Conservation (phyloP, 768 basidiomycete genomes). For the Naematelia encephala region DNA sequence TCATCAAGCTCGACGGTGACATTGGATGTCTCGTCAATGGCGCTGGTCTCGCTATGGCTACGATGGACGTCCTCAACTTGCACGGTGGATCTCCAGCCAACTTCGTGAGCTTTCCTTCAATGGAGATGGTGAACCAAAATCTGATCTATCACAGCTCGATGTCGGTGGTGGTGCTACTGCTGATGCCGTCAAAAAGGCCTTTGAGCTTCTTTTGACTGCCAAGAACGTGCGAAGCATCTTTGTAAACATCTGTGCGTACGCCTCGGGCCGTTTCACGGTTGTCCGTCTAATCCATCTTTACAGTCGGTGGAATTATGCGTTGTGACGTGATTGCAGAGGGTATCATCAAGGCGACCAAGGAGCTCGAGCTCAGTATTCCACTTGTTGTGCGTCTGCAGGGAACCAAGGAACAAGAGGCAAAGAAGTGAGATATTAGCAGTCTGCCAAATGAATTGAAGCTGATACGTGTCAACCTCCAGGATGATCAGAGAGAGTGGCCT, state of each 20-base stretch:
- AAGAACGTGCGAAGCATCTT: conserved; percentile 96
- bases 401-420: conserved; percentile 93
- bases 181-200: conserved; percentile 99
- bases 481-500: conserved; percentile 90
- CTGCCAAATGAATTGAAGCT: conserved; percentile 28
- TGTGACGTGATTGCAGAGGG: conserved; percentile 72
- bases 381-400: conserved; percentile 93
- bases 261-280: not conserved
- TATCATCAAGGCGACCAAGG: conserved; percentile 96
- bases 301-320: conserved; percentile 82
- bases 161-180: conserved; percentile 97
- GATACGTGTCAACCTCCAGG: conserved; percentile 54
- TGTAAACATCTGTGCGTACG: conserved; percentile 65
- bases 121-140: not conserved
- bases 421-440: conserved; percentile 67
- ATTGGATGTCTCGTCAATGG: conserved; percentile 98
- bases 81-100: conserved; percentile 96
- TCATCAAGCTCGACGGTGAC: conserved; percentile 97
- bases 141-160: conserved; percentile 58
- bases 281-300: not conserved
- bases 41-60: conserved; percentile 98
- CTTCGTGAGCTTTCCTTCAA: conserved; percentile 56
- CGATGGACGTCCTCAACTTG: conserved; percentile 97
- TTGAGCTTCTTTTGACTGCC: conserved; percentile 86
- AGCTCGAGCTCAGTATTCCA: conserved; percentile 77